Evolutionary conservation across 139 green algal species (phyloP).

Genomic region (Tetraselmis striata): DNA sequence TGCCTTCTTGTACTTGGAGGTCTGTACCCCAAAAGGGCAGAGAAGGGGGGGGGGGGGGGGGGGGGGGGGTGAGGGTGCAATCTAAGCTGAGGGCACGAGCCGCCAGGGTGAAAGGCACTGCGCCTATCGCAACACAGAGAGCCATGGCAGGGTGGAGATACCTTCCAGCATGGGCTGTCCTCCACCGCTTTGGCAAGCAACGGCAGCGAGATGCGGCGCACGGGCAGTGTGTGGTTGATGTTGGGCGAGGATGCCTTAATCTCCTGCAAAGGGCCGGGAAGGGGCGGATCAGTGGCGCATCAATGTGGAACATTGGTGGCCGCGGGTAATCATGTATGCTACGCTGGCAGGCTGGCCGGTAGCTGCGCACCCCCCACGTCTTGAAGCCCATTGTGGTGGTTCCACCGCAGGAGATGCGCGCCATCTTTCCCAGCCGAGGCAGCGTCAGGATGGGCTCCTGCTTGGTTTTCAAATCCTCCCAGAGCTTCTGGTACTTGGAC

Average conservation of each 20-base stretch:
- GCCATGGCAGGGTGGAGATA: too few species aligned
- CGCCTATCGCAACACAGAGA: too few species aligned
- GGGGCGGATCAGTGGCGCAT: too few species aligned
- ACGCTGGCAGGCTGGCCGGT: too few species aligned
- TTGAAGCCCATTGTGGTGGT: not conserved
- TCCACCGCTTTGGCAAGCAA: not conserved
- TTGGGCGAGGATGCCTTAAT: not conserved
- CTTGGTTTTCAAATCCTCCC: not conserved
- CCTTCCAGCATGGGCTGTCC: conserved; percentile 8
- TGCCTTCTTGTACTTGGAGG: conserved; percentile 12
- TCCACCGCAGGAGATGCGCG: not conserved
- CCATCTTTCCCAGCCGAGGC: not conserved
- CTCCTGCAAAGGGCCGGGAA: not conserved
- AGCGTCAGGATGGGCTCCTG: conserved; percentile 1
- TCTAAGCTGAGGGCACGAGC: too few species aligned
- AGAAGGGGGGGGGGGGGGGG: too few species aligned
- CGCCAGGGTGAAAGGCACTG: too few species aligned
- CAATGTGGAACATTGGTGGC: too few species aligned
- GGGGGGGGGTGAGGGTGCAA: too few species aligned
- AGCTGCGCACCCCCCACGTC: not conserved
- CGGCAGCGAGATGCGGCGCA: not conserved
- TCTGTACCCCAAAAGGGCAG: too few species aligned
- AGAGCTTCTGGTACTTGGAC: not conserved
- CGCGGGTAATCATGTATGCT: too few species aligned
- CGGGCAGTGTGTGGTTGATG: conserved; percentile 1